phyloP scores from a whole-genome alignment of 2,329 filamentous ascomycete genomes.

The Fusarium luffae region DNA sequence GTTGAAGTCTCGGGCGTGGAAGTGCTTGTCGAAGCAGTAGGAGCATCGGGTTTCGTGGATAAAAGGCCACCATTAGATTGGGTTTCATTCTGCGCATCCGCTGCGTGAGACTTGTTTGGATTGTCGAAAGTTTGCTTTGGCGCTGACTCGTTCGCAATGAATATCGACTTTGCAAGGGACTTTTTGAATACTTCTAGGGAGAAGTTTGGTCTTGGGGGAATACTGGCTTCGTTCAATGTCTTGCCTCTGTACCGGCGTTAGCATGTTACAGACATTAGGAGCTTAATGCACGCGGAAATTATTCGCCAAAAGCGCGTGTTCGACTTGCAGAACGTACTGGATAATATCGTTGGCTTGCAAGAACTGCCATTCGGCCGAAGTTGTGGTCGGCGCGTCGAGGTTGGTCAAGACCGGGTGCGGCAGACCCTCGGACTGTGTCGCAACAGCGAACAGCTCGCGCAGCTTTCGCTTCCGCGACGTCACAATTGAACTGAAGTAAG shows the following conservation, averaged over 20 bases:
- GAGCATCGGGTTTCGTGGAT: slow-evolving; percentile 23
- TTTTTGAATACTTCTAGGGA: slow-evolving; percentile 58
- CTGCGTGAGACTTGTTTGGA: slow-evolving; percentile 15
- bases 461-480: slow-evolving; percentile 91
- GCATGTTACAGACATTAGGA: slow-evolving; percentile 26
- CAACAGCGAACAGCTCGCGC: slow-evolving; percentile 84
- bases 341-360: slow-evolving; percentile 67
- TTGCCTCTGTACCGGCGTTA: slow-evolving; percentile 50
- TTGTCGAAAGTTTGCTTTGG: slow-evolving; percentile 19
- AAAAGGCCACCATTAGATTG: slow-evolving; percentile 21
- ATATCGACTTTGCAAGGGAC: slow-evolving; percentile 49
- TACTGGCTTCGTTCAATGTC: slow-evolving; percentile 63
- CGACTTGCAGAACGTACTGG: slow-evolving; percentile 61
- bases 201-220: slow-evolving; percentile 61
- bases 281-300: slow-evolving; percentile 31
- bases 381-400: slow-evolving; percentile 65
- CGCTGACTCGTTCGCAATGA: slow-evolving; percentile 31
- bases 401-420: slow-evolving; percentile 68
- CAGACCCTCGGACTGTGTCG: slow-evolving; percentile 74
- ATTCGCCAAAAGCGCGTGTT: slow-evolving; percentile 30
- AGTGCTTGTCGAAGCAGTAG: slow-evolving; percentile 14
- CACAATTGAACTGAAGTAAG: slow-evolving; percentile 72
- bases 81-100: slow-evolving; percentile 21
- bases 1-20: slow-evolving; percentile 24
- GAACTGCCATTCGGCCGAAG: slow-evolving; percentile 65